Conservation (phyloP, 2,329 filamentous ascomycete species). For the Trichoderma harzianum region DNA sequence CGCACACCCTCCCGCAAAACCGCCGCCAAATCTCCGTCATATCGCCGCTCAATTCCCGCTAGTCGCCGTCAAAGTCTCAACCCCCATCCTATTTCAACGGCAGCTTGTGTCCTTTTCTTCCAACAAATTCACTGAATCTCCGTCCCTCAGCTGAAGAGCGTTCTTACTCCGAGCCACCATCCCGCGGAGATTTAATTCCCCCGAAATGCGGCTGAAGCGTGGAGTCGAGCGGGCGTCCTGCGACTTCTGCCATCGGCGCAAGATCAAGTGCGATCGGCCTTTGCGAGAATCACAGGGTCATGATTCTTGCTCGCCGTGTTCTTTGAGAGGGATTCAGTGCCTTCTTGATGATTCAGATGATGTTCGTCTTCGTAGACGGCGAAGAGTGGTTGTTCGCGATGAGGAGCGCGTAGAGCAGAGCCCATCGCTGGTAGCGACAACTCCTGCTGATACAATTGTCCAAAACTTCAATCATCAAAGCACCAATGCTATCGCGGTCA, state of each 20-base stretch:
- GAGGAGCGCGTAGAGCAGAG: background rate
- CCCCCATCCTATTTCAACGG: background rate
- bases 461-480: background rate
- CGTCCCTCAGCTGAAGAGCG: background rate
- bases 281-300: background rate
- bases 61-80: background rate
- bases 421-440: background rate
- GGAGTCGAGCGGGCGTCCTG: conserved; percentile 6
- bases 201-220: background rate
- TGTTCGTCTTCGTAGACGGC: conserved; percentile 3
- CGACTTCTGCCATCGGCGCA: conserved; percentile 5
- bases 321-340: background rate
- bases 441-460: too few relatives aligned
- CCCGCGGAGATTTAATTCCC: background rate
- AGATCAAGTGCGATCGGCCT: conserved; percentile 8
- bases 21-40: conserved; percentile 8
- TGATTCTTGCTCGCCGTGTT: background rate
- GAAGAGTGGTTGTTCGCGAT: background rate
- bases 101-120: background rate
- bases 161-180: background rate
- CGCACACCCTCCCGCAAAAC: background rate
- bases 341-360: background rate
- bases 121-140: background rate
- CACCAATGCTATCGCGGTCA: background rate
- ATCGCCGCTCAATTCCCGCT: conserved; percentile 4